Conservation (phyloP, 805 yeast species). For the Barnettozyma wickerhamii region DNA sequence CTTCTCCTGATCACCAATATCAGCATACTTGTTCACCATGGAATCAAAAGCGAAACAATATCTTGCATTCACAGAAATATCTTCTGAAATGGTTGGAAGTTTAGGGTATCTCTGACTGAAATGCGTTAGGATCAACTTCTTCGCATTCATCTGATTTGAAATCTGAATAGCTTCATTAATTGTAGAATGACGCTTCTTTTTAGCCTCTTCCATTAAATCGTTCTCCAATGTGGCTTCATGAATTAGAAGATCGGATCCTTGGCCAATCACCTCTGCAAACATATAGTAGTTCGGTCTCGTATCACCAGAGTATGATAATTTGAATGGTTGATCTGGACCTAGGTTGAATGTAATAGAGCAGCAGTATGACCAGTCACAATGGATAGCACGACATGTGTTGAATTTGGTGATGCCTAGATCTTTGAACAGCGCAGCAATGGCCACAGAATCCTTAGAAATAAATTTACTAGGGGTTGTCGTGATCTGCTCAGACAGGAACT, state of each 20-base stretch:
- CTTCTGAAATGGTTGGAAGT: slow-evolving; percentile 36
- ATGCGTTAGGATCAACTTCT: slow-evolving; percentile 75
- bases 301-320: slow-evolving; percentile 89
- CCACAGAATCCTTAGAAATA: no score
- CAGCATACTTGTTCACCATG: slow-evolving; percentile 45
- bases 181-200: slow-evolving; percentile 80
- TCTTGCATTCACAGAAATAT: slow-evolving; percentile 28
- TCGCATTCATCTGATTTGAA: slow-evolving; percentile 66
- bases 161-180: slow-evolving; percentile 79
- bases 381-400: slow-evolving; percentile 71
- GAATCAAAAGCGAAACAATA: slow-evolving; percentile 62
- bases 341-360: slow-evolving; percentile 47
- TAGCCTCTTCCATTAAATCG: slow-evolving; percentile 71
- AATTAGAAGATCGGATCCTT: slow-evolving; percentile 63
- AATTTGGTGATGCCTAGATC: slow-evolving; percentile 42
- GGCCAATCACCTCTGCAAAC: slow-evolving; percentile 63
- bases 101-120: slow-evolving; percentile 86
- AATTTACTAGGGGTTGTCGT: no score
- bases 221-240: slow-evolving; percentile 95
- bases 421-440: slow-evolving; percentile 33
- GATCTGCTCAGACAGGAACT: slow-evolving; percentile 12
- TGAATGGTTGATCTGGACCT: slow-evolving; percentile 38
- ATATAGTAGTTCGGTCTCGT: slow-evolving; percentile 69
- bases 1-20: slow-evolving; percentile 35
- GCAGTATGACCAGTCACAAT: slow-evolving; percentile 80